Percentiles rank a stretch among this genome's conserved stretches.
Evolutionary conservation across 208 protist species (phyloP).

Genomic region (Crithidia thermophila): DNA sequence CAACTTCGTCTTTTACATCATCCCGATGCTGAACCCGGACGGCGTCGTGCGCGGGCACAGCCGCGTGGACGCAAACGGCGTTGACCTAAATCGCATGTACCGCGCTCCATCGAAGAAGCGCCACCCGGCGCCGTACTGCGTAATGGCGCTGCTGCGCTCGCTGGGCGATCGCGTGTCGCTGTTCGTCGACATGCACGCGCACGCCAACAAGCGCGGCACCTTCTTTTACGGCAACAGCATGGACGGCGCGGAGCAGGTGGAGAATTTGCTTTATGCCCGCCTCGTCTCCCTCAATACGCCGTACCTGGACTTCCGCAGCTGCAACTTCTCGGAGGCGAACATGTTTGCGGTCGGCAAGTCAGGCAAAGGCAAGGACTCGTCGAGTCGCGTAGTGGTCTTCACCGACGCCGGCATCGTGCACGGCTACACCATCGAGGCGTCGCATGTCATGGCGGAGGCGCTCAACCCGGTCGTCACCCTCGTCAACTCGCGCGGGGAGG

Average conservation of each 20-base stretch:
- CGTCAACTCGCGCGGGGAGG: slow-evolving; percentile 35
- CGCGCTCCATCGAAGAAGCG: slow-evolving; percentile 55
- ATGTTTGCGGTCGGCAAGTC: slow-evolving; percentile 90
- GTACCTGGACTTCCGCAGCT: slow-evolving; percentile 92
- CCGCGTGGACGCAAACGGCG: slow-evolving; percentile 89
- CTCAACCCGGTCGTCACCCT: slow-evolving; percentile 54
- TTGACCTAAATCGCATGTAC: slow-evolving; percentile 96
- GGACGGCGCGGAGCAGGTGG: slow-evolving; percentile 56
- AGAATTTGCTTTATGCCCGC: slow-evolving; percentile 89
- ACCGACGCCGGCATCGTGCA: slow-evolving; percentile 78
- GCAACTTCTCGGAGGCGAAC: slow-evolving; percentile 92
- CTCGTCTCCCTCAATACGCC: slow-evolving; percentile 91
- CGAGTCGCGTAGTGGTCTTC: slow-evolving; percentile 86
- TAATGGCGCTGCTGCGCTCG: slow-evolving; percentile 56
- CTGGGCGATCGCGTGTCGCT: slow-evolving; percentile 62
- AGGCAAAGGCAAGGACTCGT: slow-evolving; percentile 92
- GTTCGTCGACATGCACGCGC: slow-evolving; percentile 95
- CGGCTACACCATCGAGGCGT: slow-evolving; percentile 93
- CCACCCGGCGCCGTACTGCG: slow-evolving; percentile 83
- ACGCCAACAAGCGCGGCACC: slow-evolving; percentile 92
- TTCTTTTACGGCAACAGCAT: slow-evolving; percentile 96
- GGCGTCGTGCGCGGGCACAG: slow-evolving; percentile 93
- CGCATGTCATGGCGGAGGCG: slow-evolving; percentile 77
- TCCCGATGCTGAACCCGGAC: slow-evolving; percentile 96
- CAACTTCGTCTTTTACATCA: slow-evolving; percentile 90